phyloP scores from a whole-genome alignment of 768 basidiomycete species.

The Amanita rubescens region DNA sequence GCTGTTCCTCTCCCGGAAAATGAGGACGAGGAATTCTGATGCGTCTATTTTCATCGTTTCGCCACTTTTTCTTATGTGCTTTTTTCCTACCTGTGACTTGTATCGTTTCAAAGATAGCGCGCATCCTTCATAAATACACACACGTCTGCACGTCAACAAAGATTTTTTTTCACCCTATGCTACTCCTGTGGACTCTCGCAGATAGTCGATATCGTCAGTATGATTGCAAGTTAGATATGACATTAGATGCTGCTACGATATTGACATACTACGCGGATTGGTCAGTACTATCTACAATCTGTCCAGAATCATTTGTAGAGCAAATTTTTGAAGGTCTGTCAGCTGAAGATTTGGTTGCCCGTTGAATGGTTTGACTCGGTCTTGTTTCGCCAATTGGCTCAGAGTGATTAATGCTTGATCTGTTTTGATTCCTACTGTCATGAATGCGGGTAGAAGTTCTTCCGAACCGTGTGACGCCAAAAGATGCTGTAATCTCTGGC shows the following conservation, averaged over 20 bases:
- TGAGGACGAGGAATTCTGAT: slow-evolving; percentile 72
- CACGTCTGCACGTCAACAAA: slow-evolving; percentile 11
- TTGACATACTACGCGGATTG: not conserved
- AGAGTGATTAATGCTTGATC: slow-evolving; percentile 15
- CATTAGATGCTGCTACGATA: not conserved
- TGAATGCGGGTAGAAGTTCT: slow-evolving; percentile 21
- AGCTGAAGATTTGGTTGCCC: not conserved
- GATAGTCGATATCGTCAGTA: not conserved
- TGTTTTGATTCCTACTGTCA: slow-evolving; percentile 16
- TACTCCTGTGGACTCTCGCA: slow-evolving; percentile 8
- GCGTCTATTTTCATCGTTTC: slow-evolving; percentile 11
- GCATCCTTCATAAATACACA: slow-evolving; percentile 19
- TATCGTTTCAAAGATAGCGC: slow-evolving; percentile 20
- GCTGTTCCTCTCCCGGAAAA: slow-evolving; percentile 95
- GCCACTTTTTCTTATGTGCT: slow-evolving; percentile 10
- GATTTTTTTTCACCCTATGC: slow-evolving; percentile 17
- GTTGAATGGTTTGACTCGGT: not conserved
- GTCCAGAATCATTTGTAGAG: not conserved
- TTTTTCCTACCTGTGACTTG: slow-evolving; percentile 17
- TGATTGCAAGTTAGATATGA: not conserved
- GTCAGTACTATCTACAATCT: slow-evolving; percentile 1
- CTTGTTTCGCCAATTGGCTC: not conserved
- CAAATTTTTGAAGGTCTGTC: slow-evolving; percentile 4
- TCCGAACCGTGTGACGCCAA: slow-evolving; percentile 14
- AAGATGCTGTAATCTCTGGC: slow-evolving; percentile 12